Percentiles rank a stretch among this genome's conserved stretches.
These are phyloP conservation scores for Cladobotryum mycophilum DNA, from an alignment of 2,329 filamentous ascomycete genomes.

Conservation along the genomic window DNA sequence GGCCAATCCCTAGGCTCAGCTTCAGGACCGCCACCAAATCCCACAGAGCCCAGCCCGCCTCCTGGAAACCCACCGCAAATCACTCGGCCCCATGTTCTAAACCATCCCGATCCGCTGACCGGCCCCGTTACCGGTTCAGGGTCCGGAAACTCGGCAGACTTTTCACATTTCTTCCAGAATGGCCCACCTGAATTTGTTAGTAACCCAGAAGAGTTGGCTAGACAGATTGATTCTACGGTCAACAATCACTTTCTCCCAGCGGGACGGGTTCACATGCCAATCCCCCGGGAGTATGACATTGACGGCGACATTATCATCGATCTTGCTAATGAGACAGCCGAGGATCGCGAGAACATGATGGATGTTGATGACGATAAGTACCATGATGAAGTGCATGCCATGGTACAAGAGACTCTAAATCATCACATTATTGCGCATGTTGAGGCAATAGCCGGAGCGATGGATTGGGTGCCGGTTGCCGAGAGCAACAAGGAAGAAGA, in stretches of 20 bases:
- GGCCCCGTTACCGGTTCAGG: neutral
- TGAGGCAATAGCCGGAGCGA: neutral
- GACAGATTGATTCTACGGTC: neutral
- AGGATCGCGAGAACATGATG: neutral
- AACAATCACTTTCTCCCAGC: neutral
- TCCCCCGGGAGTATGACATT: neutral
- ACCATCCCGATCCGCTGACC: neutral
- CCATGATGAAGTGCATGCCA: neutral
- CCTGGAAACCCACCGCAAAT: neutral
- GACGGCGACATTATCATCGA: neutral
- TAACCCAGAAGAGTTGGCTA: too few species aligned
- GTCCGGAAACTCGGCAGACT: too few species aligned
- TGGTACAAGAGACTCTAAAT: neutral
- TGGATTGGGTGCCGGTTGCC: neutral
- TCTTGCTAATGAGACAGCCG: neutral
- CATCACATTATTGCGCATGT: neutral
- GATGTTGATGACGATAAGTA: conserved; percentile 7
- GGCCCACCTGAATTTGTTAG: too few species aligned
- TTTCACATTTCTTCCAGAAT: too few species aligned
- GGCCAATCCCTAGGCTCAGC: too few species aligned
- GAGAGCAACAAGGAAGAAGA: neutral
- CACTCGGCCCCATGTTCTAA: neutral
- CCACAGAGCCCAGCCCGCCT: too few species aligned
- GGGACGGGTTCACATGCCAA: neutral
- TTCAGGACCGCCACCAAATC: too few species aligned